These are phyloP conservation scores for Colletotrichum somersetense DNA, from an alignment of 2,329 filamentous ascomycete species.

Conservation along the genomic window DNA sequence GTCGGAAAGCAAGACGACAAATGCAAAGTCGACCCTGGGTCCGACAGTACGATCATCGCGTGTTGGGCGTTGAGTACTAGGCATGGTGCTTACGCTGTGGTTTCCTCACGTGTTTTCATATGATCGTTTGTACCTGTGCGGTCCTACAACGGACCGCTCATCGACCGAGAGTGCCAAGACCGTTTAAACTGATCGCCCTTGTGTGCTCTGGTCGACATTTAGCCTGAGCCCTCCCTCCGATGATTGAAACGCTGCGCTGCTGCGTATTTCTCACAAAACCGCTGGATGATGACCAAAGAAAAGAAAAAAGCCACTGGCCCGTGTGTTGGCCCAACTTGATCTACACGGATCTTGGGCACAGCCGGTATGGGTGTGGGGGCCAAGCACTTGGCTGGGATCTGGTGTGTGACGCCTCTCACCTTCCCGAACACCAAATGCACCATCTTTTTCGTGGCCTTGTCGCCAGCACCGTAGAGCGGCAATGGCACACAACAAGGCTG, in stretches of 20 bases:
- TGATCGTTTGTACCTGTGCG: neutral
- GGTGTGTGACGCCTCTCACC: neutral
- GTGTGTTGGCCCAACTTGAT: conserved; percentile 15
- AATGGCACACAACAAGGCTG: neutral
- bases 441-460: neutral
- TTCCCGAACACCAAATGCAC: conserved; percentile 26
- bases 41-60: neutral
- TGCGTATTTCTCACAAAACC: conserved; percentile 7
- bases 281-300: neutral
- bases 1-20: neutral
- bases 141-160: no score
- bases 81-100: neutral
- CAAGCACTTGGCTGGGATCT: conserved; percentile 5
- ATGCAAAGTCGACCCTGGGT: neutral
- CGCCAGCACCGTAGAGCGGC: neutral
- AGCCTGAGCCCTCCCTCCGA: conserved; percentile 4
- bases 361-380: conserved; percentile 24
- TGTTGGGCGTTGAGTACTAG: neutral
- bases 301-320: neutral
- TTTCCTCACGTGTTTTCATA: neutral
- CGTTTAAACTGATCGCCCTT: conserved; percentile 1
- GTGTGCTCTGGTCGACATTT: neutral
- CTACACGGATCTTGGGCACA: conserved; percentile 34
- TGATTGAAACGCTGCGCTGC: conserved; percentile 25
- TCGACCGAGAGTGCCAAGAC: conserved; percentile 7